Evolutionary conservation across 768 basidiomycete genomes (phyloP), one percentile per base, ranked within the genome.

Genomic region (Mycena latifolia): DNA sequence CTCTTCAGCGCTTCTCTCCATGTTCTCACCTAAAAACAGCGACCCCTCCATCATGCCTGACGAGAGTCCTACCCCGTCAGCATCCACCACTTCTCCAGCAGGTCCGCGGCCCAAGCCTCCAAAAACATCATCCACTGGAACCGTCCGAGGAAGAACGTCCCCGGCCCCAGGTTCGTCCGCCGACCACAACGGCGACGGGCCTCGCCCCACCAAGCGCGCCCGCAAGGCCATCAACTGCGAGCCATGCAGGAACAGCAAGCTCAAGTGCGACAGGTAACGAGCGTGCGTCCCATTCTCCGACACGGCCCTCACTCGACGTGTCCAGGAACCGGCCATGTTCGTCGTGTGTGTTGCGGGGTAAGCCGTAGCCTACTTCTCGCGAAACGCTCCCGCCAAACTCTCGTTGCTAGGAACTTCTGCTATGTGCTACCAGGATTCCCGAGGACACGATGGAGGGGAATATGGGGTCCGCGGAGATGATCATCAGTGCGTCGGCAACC

Each of bases 221-320:
- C 84, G 93, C 64, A 94, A 94, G 74, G 92, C 93, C 20, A 93
- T 95, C 71, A 95, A 95, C 79, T 95, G 93, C 74, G 92, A 93
- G 72, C 93, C 93, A 3, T 95, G 93, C 80, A 85, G 93, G 74
- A 91, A 89, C 71, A 92, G 90, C 83, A 93, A 94, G 79, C 87
- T 94, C 71, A 94, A 95, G 79, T 95, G 93, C 81, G 93, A 95
- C 78, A 89, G 92, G 92, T 69, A 61, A 53, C 51, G 63, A 60
- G 50, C 20, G 45, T 59, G 51, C 67, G 7, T 45, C 17, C 8
- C 45, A 54, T 57, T 51, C 6, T 33, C 48, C 51, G 37, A 58
- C 28, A 24, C 41, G 31, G 45, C 22, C 46, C 37, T 47, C 51
- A 43, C 63, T 54, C 65, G 45, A 61, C 63, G 45, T 33, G 61